phyloP scores from a whole-genome alignment of 169 alveolate species.

The Plasmodium malariae region DNA sequence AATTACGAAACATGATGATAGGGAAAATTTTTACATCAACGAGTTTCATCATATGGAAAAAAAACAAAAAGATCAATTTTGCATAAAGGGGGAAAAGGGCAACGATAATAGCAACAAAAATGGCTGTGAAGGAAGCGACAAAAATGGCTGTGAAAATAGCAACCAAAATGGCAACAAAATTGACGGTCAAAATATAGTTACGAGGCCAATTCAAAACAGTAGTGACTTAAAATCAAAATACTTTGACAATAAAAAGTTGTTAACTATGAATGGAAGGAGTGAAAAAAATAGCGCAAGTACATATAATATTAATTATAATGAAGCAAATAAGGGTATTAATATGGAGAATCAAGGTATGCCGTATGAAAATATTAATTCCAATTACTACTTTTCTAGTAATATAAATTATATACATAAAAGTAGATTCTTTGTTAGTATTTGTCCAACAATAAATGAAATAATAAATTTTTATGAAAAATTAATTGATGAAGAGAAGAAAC shows the following conservation, averaged over 20 bases:
- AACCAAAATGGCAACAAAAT: no score
- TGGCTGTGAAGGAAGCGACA: background rate
- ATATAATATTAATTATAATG: no score
- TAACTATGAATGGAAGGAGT: no score
- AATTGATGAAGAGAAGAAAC: background rate
- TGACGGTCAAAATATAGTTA: no score
- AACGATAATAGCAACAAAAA: background rate
- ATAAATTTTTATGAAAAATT: slow-evolving; percentile 50
- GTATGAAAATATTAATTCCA: background rate
- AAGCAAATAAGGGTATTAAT: no score
- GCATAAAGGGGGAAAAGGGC: background rate
- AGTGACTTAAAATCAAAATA: no score
- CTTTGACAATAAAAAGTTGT: no score
- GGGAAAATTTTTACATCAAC: background rate
- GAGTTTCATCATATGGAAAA: background rate
- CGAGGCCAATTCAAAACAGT: no score
- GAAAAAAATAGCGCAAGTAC: no score
- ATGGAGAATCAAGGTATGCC: no score
- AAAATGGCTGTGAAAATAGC: no score
- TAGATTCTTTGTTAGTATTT: slow-evolving; percentile 44
- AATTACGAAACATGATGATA: slow-evolving; percentile 53
- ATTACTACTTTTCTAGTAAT: slow-evolving; percentile 18
- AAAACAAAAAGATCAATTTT: background rate
- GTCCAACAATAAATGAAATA: slow-evolving; percentile 25
- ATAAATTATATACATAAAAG: slow-evolving; percentile 26